Percentiles rank a stretch among this genome's conserved stretches.
phyloP scores from a whole-genome alignment of 768 basidiomycete species.

The Auricularia auricula-judae region DNA sequence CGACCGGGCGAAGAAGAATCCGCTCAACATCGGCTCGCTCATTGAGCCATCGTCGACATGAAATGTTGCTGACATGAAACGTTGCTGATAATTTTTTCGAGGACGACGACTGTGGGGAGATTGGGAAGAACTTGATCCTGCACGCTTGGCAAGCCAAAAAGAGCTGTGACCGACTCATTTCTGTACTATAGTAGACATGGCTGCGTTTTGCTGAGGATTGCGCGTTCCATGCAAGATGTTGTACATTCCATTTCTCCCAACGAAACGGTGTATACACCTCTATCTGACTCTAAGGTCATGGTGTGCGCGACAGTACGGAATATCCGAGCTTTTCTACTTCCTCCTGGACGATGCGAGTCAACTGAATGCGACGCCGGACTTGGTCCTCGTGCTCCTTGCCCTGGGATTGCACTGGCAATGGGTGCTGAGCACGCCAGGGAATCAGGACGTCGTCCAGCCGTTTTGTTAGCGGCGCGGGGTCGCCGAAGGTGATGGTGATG shows the following conservation, averaged over 20 bases:
- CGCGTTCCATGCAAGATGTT: background rate
- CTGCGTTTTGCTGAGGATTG: background rate
- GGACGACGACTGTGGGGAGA: no score
- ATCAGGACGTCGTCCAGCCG: background rate
- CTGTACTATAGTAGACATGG: no score
- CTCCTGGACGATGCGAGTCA: background rate
- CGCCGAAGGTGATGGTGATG: slow-evolving; percentile 71
- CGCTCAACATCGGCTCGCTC: background rate
- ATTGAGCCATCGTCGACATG: background rate
- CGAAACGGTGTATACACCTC: no score
- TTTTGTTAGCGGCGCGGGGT: slow-evolving; percentile 26
- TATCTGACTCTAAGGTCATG: background rate
- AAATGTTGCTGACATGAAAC: no score
- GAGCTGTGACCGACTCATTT: no score
- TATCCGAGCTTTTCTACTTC: background rate
- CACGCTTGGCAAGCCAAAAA: no score
- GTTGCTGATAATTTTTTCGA: no score
- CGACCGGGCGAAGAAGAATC: background rate
- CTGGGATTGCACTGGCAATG: background rate
- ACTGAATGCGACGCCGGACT: background rate
- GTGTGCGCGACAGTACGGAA: background rate
- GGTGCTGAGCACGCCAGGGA: background rate
- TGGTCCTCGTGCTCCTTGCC: background rate
- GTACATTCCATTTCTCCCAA: background rate
- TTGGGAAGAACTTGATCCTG: no score